Base-by-base conservation (phyloP, 1,284 basidiomycete species). In the Phellopilus nigrolimitatus region DNA sequence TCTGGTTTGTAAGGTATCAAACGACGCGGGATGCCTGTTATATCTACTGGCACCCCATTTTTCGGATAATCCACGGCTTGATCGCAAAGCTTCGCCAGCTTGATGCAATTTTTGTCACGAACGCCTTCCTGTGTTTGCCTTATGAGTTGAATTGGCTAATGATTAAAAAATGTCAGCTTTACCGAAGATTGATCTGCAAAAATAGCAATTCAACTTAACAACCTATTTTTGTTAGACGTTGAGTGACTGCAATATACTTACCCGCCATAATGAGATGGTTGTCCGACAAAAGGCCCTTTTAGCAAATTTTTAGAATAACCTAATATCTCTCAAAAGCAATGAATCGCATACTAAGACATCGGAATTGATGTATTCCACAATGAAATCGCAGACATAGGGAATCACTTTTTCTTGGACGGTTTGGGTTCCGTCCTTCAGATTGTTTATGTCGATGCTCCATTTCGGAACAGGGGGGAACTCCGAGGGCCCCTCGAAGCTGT, bases 351-450 rank as follows among this genome's bases (percentile, higher is more conserved):
- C 85, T 68, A 86, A 65, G 30, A 88, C 75, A 60, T 91, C 88
- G 0, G 86, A 88, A 56, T 86, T 78, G 60, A 91, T 88, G 54
- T 88, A 93, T 59, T 91, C 82, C 17, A 92, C 79, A 25, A 93
- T 73, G 62, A 93, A 93, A 56, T 91, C 75, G 56, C 83, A 85
- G 1, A 92, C 81, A 57, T 92, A 88, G 1, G 84, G 73, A 4
- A 91, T 77, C 0, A 75, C 81, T 55, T 81, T 80, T 1, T 78
- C 71, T 21, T 76, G 71, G 3, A 75, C 73, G 1, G 88, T 67
- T 21, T 37, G 15, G 4, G 66, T 68, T 15, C 73, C 57, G 21
- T 47, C 28, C 19, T 25, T 27, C 0, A 53, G 21, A 4, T 37
- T 25, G 1, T 38, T 15, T 13, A 34, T 22, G 15, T 49, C 46